phyloP scores from a whole-genome alignment of 2,329 filamentous ascomycete species.

The Xylaria sp. region DNA sequence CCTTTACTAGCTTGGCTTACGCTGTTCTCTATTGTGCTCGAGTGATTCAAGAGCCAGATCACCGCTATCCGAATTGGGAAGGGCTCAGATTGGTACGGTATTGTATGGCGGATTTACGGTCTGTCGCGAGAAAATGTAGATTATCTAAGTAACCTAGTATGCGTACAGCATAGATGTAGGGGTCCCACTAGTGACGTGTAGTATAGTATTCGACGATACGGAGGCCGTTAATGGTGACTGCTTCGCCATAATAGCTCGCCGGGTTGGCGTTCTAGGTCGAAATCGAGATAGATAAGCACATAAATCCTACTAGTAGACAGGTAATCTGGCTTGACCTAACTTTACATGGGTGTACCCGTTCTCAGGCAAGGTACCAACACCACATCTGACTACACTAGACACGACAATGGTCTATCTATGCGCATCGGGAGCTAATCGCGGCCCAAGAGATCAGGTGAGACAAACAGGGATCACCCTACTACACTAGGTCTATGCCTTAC shows the following conservation, averaged over 20 bases:
- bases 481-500: not conserved
- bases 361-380: too few species aligned
- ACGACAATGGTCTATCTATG: constrained; percentile 11
- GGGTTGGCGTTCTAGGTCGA: not conserved
- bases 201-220: not conserved
- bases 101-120: not conserved
- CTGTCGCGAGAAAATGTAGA: constrained; percentile 1
- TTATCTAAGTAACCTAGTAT: not conserved
- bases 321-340: too few species aligned
- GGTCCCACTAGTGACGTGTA: constrained; percentile 16
- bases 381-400: too few species aligned
- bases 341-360: too few species aligned
- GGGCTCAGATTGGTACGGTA: too few species aligned
- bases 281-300: not conserved
- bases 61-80: too few species aligned
- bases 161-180: not conserved
- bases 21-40: too few species aligned
- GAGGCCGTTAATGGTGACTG: too few species aligned
- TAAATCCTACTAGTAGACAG: too few species aligned
- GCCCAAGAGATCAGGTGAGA: constrained; percentile 39
- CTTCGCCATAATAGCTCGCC: too few species aligned
- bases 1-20: too few species aligned
- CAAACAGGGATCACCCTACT: constrained; percentile 34
- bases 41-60: too few species aligned
- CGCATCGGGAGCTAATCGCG: constrained; percentile 34